A percentile compares a stretch with the other conserved stretches of the same genome.
phyloP scores from a whole-genome alignment of 306 rosid species.

The peach (Prunus persica) region DNA sequence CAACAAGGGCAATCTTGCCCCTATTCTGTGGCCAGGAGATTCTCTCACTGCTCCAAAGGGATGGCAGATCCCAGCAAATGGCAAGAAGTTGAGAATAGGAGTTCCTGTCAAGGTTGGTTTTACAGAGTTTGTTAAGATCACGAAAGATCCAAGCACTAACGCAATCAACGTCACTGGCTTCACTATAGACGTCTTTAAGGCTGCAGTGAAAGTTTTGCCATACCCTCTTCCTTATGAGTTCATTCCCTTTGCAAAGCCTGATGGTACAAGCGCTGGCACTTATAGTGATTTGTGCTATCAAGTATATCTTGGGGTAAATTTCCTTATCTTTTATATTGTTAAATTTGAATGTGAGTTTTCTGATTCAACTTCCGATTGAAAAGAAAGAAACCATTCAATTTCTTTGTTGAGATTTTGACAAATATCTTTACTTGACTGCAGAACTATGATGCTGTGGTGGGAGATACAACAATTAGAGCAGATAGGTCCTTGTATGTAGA shows the following conservation, averaged over 20 bases:
- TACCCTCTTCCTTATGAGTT: conserved; percentile 36
- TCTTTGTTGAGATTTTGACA: too few relatives aligned
- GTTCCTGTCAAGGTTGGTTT: conserved; percentile 41
- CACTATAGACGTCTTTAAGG: conserved; percentile 48
- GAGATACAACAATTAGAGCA: conserved; percentile 35
- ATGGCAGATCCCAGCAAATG: conserved; percentile 49
- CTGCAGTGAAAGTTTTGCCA: conserved; percentile 37
- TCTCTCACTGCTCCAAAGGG: conserved; percentile 36
- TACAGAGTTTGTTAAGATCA: conserved; percentile 34
- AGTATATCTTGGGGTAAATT: conserved; percentile 42
- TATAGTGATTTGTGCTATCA: conserved; percentile 42
- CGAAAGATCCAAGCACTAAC: conserved; percentile 10
- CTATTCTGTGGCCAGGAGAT: conserved; percentile 54
- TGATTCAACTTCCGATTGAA: too few relatives aligned
- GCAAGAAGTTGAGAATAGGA: conserved; percentile 39
- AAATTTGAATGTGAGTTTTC: too few relatives aligned
- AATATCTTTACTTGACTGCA: background rate
- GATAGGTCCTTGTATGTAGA: conserved; percentile 29
- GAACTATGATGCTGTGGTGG: conserved; percentile 35
- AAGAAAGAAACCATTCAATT: too few relatives aligned
- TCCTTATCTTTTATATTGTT: too few relatives aligned
- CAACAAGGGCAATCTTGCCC: conserved; percentile 4
- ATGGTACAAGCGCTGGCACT: conserved; percentile 38
- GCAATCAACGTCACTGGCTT: conserved; percentile 31
- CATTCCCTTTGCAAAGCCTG: conserved; percentile 24